Conservation (phyloP, 768 basidiomycete genomes). For the Asterophora lycoperdoides region DNA sequence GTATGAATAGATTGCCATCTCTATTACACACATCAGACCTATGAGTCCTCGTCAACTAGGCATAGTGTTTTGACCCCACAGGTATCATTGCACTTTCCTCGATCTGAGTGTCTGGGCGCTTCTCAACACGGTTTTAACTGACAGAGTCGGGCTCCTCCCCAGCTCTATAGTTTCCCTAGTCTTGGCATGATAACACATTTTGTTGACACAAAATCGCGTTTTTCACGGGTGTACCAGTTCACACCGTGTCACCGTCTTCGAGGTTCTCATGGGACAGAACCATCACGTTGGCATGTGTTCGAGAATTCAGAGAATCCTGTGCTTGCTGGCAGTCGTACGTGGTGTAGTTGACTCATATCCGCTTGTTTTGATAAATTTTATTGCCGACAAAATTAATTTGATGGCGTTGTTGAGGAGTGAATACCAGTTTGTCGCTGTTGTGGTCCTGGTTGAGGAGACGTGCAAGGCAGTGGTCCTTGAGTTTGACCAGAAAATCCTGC, state of each 20-base stretch:
- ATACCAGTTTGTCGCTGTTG: conserved; percentile 15
- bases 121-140: too few species aligned
- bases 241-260: conserved; percentile 8
- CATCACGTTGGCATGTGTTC: conserved; percentile 28
- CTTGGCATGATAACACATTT: too few species aligned
- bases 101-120: too few species aligned
- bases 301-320: conserved; percentile 35
- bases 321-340: conserved; percentile 34
- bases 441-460: conserved; percentile 15
- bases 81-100: too few species aligned
- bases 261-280: conserved; percentile 11
- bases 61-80: too few species aligned
- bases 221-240: too few species aligned
- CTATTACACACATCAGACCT: too few species aligned
- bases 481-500: conserved; percentile 23
- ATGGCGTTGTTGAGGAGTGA: conserved; percentile 12
- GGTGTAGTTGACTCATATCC: conserved; percentile 34
- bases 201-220: too few species aligned
- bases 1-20: too few species aligned
- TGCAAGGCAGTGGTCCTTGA: conserved; percentile 27
- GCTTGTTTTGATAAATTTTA: conserved; percentile 27
- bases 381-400: conserved; percentile 18
- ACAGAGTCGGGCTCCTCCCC: too few species aligned
- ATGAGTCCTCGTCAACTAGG: too few species aligned
- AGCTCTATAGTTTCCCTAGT: too few species aligned